Conservation (phyloP, 2,329 filamentous ascomycete species). For the Lachnellula hyalina region DNA sequence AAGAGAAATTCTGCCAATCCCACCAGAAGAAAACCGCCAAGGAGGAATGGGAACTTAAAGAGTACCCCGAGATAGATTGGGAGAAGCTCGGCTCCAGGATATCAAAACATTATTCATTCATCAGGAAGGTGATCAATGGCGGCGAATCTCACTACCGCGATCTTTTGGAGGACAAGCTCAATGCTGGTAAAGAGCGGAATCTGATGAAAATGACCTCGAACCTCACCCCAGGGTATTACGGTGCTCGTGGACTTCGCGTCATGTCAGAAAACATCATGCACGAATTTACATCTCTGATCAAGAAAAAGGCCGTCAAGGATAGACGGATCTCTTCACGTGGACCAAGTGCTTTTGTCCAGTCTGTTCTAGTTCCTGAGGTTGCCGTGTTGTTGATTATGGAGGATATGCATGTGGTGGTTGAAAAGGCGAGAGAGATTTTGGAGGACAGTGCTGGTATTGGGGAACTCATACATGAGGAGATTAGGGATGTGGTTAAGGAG, state of each 20-base stretch:
- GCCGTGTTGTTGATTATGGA: constrained; percentile 51
- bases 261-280: constrained; percentile 67
- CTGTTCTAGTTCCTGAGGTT: constrained; percentile 71
- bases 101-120: constrained; percentile 44
- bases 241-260: constrained; percentile 62
- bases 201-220: constrained; percentile 47
- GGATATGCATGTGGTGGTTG: constrained; percentile 45
- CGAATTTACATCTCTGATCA: constrained; percentile 54
- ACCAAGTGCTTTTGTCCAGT: constrained; percentile 64
- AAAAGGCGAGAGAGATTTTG: constrained; percentile 31
- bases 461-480: constrained; percentile 29
- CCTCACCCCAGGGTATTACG: constrained; percentile 77
- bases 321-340: constrained; percentile 61
- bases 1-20: constrained; percentile 57
- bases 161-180: constrained; percentile 49
- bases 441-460: constrained; percentile 23
- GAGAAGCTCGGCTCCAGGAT: constrained; percentile 53
- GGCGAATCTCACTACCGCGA: constrained; percentile 55
- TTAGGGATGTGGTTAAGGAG: constrained; percentile 60
- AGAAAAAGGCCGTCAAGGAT: constrained; percentile 58
- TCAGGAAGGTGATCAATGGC: constrained; percentile 55
- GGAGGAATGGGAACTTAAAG: constrained; percentile 36
- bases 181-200: constrained; percentile 53
- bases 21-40: constrained; percentile 54
- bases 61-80: constrained; percentile 72